Evolutionary conservation across 495 filamentous ascomycete species (phyloP), one percentile per base, ranked within the genome.

Genomic region (Penicillium steckii): DNA sequence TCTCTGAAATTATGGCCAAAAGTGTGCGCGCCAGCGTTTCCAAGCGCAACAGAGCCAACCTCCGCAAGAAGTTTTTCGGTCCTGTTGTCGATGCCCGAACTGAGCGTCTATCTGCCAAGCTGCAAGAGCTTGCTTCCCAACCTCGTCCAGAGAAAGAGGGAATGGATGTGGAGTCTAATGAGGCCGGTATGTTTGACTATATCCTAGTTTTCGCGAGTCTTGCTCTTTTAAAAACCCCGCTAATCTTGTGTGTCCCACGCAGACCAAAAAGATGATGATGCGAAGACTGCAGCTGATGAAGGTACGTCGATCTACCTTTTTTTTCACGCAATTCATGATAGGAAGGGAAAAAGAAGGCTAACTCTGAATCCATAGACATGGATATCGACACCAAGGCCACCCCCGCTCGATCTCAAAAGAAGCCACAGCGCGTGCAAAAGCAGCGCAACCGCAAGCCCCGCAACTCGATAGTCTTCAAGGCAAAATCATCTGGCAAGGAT

Each of bases 41-140:
- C 56, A 95, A 96, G 77, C 74, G 80, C 57, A 93, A 96, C 72
- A 86, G 87, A 62, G 77, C 81, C 49, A 83, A 77, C 48, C 77
- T 96, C 40, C 90, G 91, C 68, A 74, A 79, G 48, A 85, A 78
- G 46, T 83, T 96, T 52, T 95, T 95, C 66, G 86, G 83, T 0
- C 91, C 91, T 8, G 80, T 84, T 37, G 89, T 90, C 60, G 67
- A 77, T 60, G 91, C 86, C 30, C 80, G 91, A 46, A 85, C 81
- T 37, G 83, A 88, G 66, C 82, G 91, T 58, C 80, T 96, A 13
- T 87, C 88, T 2, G 86, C 87, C 44, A 95, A 90, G 64, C 73
- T 95, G 18, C 74, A 89, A 56, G 87, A 91, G 59, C 66, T 94
- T 50, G 86, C 84, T 9, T 72, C 82, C 13, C 81, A 89, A 62